Percentiles rank a stretch among this genome's conserved stretches.
These are phyloP conservation scores for Xylariaceae sp. DNA, from an alignment of 2,329 filamentous ascomycete genomes.

Conservation along the genomic window DNA sequence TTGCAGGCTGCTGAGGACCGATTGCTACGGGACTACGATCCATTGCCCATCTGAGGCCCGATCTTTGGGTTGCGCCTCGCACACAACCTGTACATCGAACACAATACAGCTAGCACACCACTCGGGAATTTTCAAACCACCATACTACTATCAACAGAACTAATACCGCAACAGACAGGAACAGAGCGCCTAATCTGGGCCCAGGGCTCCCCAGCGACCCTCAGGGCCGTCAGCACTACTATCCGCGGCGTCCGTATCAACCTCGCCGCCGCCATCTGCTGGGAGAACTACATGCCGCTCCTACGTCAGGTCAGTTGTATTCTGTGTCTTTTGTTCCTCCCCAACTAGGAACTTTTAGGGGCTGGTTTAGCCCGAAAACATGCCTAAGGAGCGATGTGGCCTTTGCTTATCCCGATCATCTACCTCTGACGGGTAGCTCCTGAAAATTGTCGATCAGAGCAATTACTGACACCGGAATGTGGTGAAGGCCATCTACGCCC, in stretches of 20 bases:
- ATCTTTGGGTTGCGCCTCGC: not conserved
- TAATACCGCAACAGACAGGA: constrained; percentile 58
- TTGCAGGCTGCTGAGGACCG: not conserved
- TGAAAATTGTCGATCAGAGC: no score
- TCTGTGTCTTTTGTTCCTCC: no score
- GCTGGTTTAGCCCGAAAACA: no score
- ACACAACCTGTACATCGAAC: no score
- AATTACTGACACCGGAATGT: no score
- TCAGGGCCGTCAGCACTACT: constrained; percentile 76
- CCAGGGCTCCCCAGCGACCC: constrained; percentile 76
- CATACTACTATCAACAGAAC: constrained; percentile 3
- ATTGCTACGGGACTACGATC: not conserved
- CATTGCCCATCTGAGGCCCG: not conserved
- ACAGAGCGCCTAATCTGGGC: constrained; percentile 86
- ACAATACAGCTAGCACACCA: constrained; percentile 2
- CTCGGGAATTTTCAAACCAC: not conserved
- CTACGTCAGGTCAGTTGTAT: no score
- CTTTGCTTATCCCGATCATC: no score
- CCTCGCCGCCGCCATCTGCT: constrained; percentile 87
- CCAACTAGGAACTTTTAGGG: no score
- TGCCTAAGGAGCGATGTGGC: no score
- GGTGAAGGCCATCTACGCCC: constrained; percentile 78
- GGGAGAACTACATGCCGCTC: constrained; percentile 96
- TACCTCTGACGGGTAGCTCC: no score
- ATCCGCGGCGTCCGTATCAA: constrained; percentile 81